Conservation (phyloP, 768 basidiomycete genomes). For the Mycena metata region DNA sequence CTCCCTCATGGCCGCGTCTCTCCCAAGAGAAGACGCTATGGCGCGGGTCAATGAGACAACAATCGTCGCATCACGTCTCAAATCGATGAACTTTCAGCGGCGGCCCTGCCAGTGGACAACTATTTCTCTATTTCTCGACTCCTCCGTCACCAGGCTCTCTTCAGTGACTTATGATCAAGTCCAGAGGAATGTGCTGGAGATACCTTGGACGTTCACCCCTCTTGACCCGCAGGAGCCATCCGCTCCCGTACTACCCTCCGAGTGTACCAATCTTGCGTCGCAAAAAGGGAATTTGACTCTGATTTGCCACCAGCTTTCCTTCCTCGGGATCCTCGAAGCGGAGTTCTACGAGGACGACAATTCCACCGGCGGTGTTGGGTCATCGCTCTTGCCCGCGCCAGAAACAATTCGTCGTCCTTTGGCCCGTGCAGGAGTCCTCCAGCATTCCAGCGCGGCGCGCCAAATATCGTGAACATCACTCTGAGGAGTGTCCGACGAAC, state of each 20-base stretch:
- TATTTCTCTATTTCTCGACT: neutral
- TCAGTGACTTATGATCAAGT: neutral
- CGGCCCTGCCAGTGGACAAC: no score
- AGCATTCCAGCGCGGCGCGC: conserved; percentile 10
- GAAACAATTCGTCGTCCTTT: neutral
- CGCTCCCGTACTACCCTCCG: neutral
- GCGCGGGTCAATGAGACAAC: no score
- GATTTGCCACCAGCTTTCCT: neutral
- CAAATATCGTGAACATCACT: neutral
- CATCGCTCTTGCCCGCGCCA: neutral
- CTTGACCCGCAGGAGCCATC: neutral
- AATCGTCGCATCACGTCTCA: no score
- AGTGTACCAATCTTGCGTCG: conserved; percentile 2
- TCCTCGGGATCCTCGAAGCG: neutral
- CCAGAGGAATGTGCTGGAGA: neutral
- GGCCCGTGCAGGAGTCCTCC: neutral
- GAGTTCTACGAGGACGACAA: neutral
- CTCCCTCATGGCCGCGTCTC: no score
- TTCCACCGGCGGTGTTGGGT: neutral
- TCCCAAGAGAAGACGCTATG: no score
- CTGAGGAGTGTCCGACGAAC: neutral
- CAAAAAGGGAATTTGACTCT: neutral
- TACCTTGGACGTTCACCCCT: conserved; percentile 18
- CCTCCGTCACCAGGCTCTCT: neutral
- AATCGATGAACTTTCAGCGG: no score